Evolutionary conservation across 306 rosid species (phyloP).

Genomic region (Bauhinia variegata): DNA sequence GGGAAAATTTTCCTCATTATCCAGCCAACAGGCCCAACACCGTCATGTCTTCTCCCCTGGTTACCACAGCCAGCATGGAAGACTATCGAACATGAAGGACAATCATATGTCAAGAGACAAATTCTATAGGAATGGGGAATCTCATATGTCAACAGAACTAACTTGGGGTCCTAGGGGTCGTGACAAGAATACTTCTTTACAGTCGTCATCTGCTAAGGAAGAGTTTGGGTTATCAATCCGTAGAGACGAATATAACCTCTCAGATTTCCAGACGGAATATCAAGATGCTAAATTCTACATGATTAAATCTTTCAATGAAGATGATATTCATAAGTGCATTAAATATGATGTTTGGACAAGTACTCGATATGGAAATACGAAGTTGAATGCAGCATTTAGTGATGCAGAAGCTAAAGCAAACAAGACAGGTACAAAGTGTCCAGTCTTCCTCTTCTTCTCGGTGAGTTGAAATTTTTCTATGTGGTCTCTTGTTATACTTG

Average conservation of each 20-base stretch:
- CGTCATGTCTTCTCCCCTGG: slow-evolving; percentile 35
- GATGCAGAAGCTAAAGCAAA: slow-evolving; percentile 58
- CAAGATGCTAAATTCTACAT: slow-evolving; percentile 70
- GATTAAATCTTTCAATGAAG: slow-evolving; percentile 89
- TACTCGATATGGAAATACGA: slow-evolving; percentile 74
- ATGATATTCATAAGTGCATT: slow-evolving; percentile 74
- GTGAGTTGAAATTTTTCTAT: slow-evolving; percentile 51
- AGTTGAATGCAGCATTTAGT: slow-evolving; percentile 63
- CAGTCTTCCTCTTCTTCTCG: slow-evolving; percentile 84
- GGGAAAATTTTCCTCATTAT: slow-evolving; percentile 45
- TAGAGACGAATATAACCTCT: slow-evolving; percentile 63
- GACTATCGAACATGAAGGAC: slow-evolving; percentile 48
- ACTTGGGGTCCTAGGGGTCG: slow-evolving; percentile 74
- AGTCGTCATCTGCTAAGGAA: slow-evolving; percentile 47
- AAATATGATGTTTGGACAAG: slow-evolving; percentile 91
- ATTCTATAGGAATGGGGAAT: slow-evolving; percentile 45
- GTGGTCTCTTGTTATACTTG: slow-evolving; percentile 6
- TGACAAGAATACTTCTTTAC: slow-evolving; percentile 40
- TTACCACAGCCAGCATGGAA: slow-evolving; percentile 43
- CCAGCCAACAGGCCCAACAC: slow-evolving; percentile 49
- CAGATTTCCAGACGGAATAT: slow-evolving; percentile 61
- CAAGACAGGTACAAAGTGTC: slow-evolving; percentile 55
- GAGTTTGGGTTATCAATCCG: slow-evolving; percentile 40
- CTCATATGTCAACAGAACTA: slow-evolving; percentile 51
- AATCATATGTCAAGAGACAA: slow-evolving; percentile 43